Conservation (phyloP, 345 rosid genomes). For the Gossypium bickii region DNA sequence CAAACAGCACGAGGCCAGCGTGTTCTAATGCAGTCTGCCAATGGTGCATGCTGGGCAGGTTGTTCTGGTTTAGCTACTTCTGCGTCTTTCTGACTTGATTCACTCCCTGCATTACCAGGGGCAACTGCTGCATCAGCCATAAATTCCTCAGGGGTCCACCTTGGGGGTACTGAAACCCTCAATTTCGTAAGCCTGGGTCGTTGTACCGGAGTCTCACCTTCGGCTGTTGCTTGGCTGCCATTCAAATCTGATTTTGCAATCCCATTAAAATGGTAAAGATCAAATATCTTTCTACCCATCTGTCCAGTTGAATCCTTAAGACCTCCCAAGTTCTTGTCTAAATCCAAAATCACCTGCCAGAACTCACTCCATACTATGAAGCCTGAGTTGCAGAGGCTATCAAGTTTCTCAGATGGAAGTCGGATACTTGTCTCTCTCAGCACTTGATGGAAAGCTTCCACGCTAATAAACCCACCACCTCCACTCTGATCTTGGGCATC, state of each 20-base stretch:
- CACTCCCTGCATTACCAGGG: slow-evolving; percentile 36
- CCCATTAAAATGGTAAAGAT: slow-evolving; percentile 93
- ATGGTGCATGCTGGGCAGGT: slow-evolving; percentile 82
- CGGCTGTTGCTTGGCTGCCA: slow-evolving; percentile 47
- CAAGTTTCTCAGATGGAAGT: slow-evolving; percentile 65
- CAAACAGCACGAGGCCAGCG: slow-evolving; percentile 91
- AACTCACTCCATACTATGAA: slow-evolving; percentile 97
- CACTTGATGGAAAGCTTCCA: slow-evolving; percentile 91
- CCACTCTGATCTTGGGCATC: slow-evolving; percentile 97
- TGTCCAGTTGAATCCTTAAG: slow-evolving; percentile 80
- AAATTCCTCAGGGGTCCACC: slow-evolving; percentile 97
- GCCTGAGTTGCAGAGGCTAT: slow-evolving; percentile 65
- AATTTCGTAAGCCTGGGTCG: slow-evolving; percentile 95
- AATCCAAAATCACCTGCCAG: slow-evolving; percentile 84
- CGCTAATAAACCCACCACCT: slow-evolving; percentile 96
- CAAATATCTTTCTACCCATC: slow-evolving; percentile 97
- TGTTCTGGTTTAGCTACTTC: slow-evolving; percentile 59
- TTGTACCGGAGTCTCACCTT: slow-evolving; percentile 59
- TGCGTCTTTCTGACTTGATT: slow-evolving; percentile 38
- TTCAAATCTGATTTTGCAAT: slow-evolving; percentile 92
- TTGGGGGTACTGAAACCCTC: slow-evolving; percentile 94
- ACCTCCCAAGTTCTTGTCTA: slow-evolving; percentile 79
- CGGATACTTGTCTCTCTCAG: slow-evolving; percentile 54
- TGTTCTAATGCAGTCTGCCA: slow-evolving; percentile 91
- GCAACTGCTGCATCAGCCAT: slow-evolving; percentile 54